Base-by-base conservation (phyloP, 1,139 yeast genomes). In the Taphrina pruni region DNA sequence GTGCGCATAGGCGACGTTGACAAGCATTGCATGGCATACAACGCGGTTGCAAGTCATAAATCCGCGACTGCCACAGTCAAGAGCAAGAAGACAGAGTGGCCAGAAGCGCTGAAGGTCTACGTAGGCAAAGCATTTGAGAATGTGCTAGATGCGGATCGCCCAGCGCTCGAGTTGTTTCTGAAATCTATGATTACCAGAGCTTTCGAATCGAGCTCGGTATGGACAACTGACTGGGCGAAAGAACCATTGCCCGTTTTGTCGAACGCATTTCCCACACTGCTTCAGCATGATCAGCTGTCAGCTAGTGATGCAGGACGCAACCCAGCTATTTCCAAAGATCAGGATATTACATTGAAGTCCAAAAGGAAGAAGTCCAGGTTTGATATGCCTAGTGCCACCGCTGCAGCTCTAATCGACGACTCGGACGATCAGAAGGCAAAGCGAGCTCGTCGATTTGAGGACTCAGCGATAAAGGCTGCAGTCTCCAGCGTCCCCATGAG, bases 201-300 rank as follows among this genome's bases (percentile, higher is more conserved):
- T 0, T 81, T 84, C 58, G 78, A 78, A 3, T 77, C 80, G 54
- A 79, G 81, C 17, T 81, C 81, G 55, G 76, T 88, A 3, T 82
- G 84, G 81, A 74, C 78, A 0, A 87, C 86, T 72, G 85, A 88
- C 74, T 89, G 96, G 96, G 76, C 51, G 11, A 45, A 26, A 12
- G 62, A 58, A 21, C 62, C 62, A 11, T 43, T 58, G 54, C 62
- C 75, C 9, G 74, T 72, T 9, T 89, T 86, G 76, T 78, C 79
- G 41, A 73, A 89, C 0, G 93, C 94, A 0, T 76, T 86, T 1
- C 88, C 51, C 75, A 74, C 20, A 60, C 56, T 21, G 66, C 62
- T 6, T 21, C 68, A n/a, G 60, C n/a, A 45, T 12, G 12, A 7
- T 14, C n/a, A 7, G 17, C 2, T 45, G 20, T 12, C 17, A 14